Evolutionary conservation across 225 moss, liverwort and hornwort species (phyloP).

Genomic region (Neckera pumila): DNA sequence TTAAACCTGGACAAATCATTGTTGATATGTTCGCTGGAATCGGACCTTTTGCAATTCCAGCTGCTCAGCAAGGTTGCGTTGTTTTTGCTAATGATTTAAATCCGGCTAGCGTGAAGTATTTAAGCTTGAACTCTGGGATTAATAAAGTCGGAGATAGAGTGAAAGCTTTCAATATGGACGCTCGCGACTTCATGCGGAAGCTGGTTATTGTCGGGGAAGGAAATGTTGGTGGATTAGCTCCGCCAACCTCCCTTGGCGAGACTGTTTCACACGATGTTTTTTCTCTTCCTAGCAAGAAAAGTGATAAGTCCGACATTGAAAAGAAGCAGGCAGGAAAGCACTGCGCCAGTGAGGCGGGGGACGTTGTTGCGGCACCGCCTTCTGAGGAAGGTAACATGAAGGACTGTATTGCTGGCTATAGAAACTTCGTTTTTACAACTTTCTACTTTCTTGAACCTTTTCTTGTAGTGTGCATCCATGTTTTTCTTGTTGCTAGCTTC

Average conservation of each 20-base stretch:
- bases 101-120: constrained; percentile 72
- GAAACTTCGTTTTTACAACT: neutral
- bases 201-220: constrained; percentile 22
- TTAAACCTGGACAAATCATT: constrained; percentile 70
- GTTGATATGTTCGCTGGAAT: constrained; percentile 97
- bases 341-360: neutral
- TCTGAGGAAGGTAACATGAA: constrained; percentile 1
- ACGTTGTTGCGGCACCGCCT: neutral
- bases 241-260: neutral
- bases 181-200: constrained; percentile 73
- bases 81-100: constrained; percentile 94
- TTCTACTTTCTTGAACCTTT: neutral
- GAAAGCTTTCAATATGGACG: constrained; percentile 77
- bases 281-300: neutral
- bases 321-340: constrained; percentile 7
- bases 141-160: constrained; percentile 75
- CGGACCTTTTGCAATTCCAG: constrained; percentile 93
- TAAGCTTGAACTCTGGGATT: constrained; percentile 57
- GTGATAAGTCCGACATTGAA: neutral
- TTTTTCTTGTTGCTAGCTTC: neutral
- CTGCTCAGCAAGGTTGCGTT: constrained; percentile 74
- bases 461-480: neutral
- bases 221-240: neutral
- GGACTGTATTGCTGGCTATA: neutral
- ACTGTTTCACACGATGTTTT: neutral